phyloP scores from a whole-genome alignment of 1,139 yeast genomes.

The Tardiomyces blankii region DNA sequence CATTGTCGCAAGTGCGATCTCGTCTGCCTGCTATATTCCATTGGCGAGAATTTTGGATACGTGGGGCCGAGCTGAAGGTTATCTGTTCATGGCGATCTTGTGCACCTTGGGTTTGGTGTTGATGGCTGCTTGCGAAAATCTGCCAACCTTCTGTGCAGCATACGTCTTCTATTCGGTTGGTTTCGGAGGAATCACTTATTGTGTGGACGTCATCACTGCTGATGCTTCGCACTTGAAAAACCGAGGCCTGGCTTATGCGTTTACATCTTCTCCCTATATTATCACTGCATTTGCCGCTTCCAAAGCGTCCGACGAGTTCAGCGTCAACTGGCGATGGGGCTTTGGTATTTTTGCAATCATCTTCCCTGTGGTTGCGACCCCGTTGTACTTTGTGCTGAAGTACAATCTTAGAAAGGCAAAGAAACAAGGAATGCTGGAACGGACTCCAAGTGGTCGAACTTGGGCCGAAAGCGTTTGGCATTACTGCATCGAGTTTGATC shows the following conservation, averaged over 20 bases:
- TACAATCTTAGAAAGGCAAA: conserved; percentile 19
- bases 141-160: conserved; percentile 19
- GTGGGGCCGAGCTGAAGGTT: conserved; percentile 27
- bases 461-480: conserved; percentile 8
- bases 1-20: too few relatives aligned
- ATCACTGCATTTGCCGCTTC: conserved; percentile 22
- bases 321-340: conserved; percentile 22
- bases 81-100: conserved; percentile 13
- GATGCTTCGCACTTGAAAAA: conserved; percentile 22
- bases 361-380: conserved; percentile 23
- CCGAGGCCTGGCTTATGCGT: conserved; percentile 23
- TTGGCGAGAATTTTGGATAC: conserved; percentile 20
- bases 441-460: conserved; percentile 11
- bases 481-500: conserved; percentile 24
- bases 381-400: conserved; percentile 21
- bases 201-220: conserved; percentile 17
- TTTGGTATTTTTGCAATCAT: conserved; percentile 28
- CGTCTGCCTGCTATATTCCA: too few relatives aligned
- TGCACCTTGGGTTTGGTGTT: conserved; percentile 20
- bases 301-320: conserved; percentile 15
- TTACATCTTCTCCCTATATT: conserved; percentile 19
- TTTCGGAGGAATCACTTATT: conserved; percentile 15
- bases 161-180: conserved; percentile 23
- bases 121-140: conserved; percentile 20
- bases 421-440: conserved; percentile 15